A percentile compares a stretch with the other conserved stretches of the same genome.
Evolutionary conservation across 805 yeast genomes (phyloP).

Genomic region (Barnettozyma sp.): DNA sequence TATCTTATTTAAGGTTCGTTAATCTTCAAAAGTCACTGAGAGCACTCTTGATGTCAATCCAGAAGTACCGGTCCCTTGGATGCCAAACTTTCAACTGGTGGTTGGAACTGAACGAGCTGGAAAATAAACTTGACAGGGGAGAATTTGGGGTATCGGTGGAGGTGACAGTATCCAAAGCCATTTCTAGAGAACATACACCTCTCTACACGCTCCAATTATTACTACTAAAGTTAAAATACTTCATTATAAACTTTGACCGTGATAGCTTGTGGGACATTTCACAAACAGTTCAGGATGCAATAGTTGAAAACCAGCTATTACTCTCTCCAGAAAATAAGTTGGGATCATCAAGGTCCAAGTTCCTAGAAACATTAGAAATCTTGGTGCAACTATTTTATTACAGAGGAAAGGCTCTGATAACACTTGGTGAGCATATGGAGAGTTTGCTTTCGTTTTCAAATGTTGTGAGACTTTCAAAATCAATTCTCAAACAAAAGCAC

Average conservation of each 20-base stretch:
- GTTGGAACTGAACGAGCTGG: slow-evolving; percentile 10
- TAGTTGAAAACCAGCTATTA: not conserved
- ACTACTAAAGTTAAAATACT: slow-evolving; percentile 15
- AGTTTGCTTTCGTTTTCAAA: slow-evolving; percentile 36
- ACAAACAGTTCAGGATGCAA: not conserved
- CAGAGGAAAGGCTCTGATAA: slow-evolving; percentile 16
- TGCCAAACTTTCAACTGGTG: slow-evolving; percentile 12
- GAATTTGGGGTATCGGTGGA: too few relatives aligned
- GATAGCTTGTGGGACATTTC: slow-evolving; percentile 10
- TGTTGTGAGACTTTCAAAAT: slow-evolving; percentile 45
- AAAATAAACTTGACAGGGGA: slow-evolving; percentile 13
- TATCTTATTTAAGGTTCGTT: slow-evolving; percentile 18
- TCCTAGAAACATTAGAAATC: slow-evolving; percentile 8
- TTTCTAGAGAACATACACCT: too few relatives aligned
- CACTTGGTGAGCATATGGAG: slow-evolving; percentile 20
- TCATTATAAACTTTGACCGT: slow-evolving; percentile 12
- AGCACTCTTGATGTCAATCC: slow-evolving; percentile 9
- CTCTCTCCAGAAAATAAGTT: slow-evolving; percentile 15
- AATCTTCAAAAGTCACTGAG: slow-evolving; percentile 15
- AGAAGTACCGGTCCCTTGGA: slow-evolving; percentile 10
- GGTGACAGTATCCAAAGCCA: too few relatives aligned
- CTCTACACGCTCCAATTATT: slow-evolving; percentile 8
- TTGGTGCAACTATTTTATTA: slow-evolving; percentile 15
- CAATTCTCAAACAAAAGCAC: slow-evolving; percentile 39
- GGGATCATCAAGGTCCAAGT: slow-evolving; percentile 9